Conservation (phyloP, 768 basidiomycete genomes). For the Leucocoprinus leucothites region DNA sequence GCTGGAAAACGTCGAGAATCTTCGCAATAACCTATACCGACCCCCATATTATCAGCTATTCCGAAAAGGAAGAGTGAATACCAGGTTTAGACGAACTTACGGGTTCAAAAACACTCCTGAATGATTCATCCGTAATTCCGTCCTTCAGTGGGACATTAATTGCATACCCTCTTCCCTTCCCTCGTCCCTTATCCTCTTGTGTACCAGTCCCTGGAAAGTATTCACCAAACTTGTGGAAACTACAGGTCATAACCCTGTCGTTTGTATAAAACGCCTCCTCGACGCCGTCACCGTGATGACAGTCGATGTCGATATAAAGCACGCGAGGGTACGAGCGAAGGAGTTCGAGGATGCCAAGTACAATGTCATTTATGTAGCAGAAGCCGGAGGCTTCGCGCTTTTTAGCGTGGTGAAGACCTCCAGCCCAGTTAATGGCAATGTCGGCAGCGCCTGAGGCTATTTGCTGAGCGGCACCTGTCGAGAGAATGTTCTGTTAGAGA, state of each 20-base stretch:
- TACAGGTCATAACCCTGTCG: constrained; percentile 95
- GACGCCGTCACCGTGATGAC: constrained; percentile 98
- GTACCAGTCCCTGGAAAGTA: constrained; percentile 89
- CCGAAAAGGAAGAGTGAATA: too few relatives aligned
- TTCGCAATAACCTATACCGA: constrained; percentile 70
- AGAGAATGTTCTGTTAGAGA: neutral
- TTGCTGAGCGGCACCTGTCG: constrained; percentile 72
- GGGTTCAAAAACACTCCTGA: constrained; percentile 86
- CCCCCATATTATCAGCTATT: neutral
- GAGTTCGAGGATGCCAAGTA: constrained; percentile 90
- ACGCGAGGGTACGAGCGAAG: constrained; percentile 84
- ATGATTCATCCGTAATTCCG: constrained; percentile 89
- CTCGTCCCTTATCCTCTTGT: constrained; percentile 81
- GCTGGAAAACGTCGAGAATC: constrained; percentile 85
- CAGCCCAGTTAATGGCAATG: constrained; percentile 97
- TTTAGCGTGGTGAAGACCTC: constrained; percentile 99
- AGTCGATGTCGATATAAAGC: constrained; percentile 96
- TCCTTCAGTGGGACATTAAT: constrained; percentile 94
- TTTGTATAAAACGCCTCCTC: constrained; percentile 99
- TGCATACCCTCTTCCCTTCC: constrained; percentile 82
- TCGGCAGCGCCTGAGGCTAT: constrained; percentile 82
- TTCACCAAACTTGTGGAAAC: constrained; percentile 97
- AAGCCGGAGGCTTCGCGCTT: constrained; percentile 97
- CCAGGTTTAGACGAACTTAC: constrained; percentile 57
- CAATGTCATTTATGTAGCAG: constrained; percentile 99